Base-by-base conservation (phyloP, 1,139 yeast species). In the Scheffersomyces quercinus region DNA sequence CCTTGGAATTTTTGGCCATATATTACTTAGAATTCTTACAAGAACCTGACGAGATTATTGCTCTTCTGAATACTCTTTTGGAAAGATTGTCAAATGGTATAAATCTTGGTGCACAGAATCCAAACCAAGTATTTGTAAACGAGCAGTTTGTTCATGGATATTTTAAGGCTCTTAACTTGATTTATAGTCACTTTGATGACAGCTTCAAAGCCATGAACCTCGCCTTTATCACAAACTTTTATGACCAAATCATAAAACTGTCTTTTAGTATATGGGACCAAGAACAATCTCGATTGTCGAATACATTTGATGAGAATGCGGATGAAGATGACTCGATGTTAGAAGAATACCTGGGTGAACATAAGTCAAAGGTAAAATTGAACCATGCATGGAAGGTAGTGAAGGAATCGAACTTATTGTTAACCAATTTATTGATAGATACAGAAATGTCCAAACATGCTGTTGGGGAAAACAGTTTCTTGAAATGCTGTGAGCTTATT, bases 351-450 rank as follows among this genome's bases (percentile, higher is more conserved):
- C 49, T 51, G 2, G 56, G 53, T 3, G 47, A 48, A 24, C 60
- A 55, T 3, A 67, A 67, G 36, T 67, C 64, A 6, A 88, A 83
- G 53, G 64, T 82, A n/a, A 68, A 82, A n/a, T 64, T 77, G 14
- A 85, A 85, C 53, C 88, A 83, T 58, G 79, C 90, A 4, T 91
- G 97, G 95, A 81, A 95, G 60, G 81, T 89, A 0, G 71, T 88
- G n/a, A 88, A 88, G 53, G 96, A 89, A 50, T 79, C 91, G 0
- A 78, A 90, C 0, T 60, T 70, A 3, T 62, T 88, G 30, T 52
- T 88, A 16, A 75, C 75, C 20, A 60, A 67, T 1, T 44, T 85
- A 0, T 54, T 83, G 47, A 45, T 15, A 41, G 41, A 1, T 43
- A 68, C 37, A 29, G 26, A 13, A 12, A 29, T 7, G 15, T 37